phyloP scores from a whole-genome alignment of 2,329 filamentous ascomycete genomes.

The Gaeumannomyces sp. region DNA sequence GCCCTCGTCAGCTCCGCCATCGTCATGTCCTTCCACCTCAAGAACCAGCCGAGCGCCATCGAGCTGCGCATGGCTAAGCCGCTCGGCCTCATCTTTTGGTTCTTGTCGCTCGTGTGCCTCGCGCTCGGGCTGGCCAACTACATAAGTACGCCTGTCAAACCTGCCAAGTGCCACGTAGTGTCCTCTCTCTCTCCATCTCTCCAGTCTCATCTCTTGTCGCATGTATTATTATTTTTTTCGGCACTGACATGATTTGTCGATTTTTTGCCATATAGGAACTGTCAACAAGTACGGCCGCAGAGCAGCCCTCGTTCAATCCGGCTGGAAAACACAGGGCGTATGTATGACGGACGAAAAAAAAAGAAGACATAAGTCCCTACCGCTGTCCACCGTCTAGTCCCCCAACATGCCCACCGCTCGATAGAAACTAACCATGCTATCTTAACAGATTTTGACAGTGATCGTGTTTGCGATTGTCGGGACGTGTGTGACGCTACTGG shows the following conservation, averaged over 20 bases:
- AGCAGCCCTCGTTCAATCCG: slow-evolving; percentile 81
- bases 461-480: slow-evolving; percentile 58
- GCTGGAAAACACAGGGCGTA: slow-evolving; percentile 86
- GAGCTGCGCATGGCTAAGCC: slow-evolving; percentile 77
- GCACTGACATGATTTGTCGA: not conserved
- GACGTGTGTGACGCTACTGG: slow-evolving; percentile 58
- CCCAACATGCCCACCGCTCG: not conserved
- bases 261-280: slow-evolving; percentile 40
- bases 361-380: not conserved
- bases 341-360: slow-evolving; percentile 17
- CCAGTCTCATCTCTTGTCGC: not conserved
- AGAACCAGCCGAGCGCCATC: slow-evolving; percentile 58
- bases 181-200: too few relatives aligned
- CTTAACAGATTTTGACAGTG: slow-evolving; percentile 51
- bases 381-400: not conserved
- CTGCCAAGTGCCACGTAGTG: not conserved
- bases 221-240: not conserved
- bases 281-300: slow-evolving; percentile 75
- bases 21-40: slow-evolving; percentile 87
- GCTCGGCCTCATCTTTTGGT: slow-evolving; percentile 83
- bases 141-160: slow-evolving; percentile 47
- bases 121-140: slow-evolving; percentile 79
- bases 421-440: not conserved
- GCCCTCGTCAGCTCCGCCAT: slow-evolving; percentile 85
- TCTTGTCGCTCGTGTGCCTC: slow-evolving; percentile 70